Conservation (phyloP, 2,329 filamentous ascomycete species). For the Exophiala alcalophila region DNA sequence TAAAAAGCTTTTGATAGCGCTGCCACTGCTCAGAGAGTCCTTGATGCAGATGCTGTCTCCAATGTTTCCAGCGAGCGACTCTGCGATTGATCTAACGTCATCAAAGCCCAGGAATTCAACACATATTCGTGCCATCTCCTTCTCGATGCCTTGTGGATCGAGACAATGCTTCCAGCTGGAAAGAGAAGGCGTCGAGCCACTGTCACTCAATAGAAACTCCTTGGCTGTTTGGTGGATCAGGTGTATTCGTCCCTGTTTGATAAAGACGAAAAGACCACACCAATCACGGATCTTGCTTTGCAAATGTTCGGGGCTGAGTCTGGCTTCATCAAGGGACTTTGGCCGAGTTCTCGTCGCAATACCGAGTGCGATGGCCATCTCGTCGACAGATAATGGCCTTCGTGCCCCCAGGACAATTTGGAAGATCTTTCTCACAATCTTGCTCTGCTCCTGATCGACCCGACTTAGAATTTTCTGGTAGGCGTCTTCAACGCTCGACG, state of each 20-base stretch:
- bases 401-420: constrained; percentile 32
- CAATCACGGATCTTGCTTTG: constrained; percentile 29
- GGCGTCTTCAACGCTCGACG: constrained; percentile 31
- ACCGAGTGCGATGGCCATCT: constrained; percentile 31
- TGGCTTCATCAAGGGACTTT: neutral
- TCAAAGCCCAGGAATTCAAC: constrained; percentile 6
- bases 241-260: constrained; percentile 37
- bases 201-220: constrained; percentile 35
- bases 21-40: neutral
- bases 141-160: constrained; percentile 1
- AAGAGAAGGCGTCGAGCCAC: neutral
- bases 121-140: constrained; percentile 15
- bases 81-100: neutral
- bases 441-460: constrained; percentile 3
- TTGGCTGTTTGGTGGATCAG: constrained; percentile 43
- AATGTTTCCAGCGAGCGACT: neutral
- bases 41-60: neutral
- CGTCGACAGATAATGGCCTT: constrained; percentile 30
- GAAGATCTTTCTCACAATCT: constrained; percentile 24
- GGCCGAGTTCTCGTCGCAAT: too few species aligned
- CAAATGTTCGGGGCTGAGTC: neutral
- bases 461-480: constrained; percentile 33
- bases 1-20: constrained; percentile 6
- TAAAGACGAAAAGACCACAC: constrained; percentile 40
- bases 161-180: constrained; percentile 14